Base-by-base conservation (phyloP, 1,284 basidiomycete species). In the Sporisorium scitamineum region DNA sequence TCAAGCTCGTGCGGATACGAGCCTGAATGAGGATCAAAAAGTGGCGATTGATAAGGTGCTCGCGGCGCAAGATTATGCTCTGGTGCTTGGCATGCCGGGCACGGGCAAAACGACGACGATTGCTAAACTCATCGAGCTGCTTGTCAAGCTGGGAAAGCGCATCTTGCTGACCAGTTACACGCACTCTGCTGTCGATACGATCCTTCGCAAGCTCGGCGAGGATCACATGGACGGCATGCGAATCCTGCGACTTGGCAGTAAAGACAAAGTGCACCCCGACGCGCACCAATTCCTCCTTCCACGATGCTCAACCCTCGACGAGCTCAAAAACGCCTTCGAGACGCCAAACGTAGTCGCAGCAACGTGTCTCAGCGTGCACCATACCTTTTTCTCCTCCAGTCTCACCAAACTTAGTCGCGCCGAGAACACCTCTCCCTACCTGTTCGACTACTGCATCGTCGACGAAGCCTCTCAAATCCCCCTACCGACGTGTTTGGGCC, bases 381-480 rank as follows among this genome's bases (percentile, higher is more conserved):
- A 98, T 44, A 90, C 94, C 0, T 82, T 97, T 6, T 98, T 99
- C 86, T 56, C 67, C 6, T 69, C 72, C 5, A 63, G 62, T 10
- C 27, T 75, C 18, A 89, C 90, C 44, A 89, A 92, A 24, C 47
- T 70, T 32, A 52, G 22, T 14, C 48, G 60, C 20, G n/a, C 31
- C 14, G 45, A 44, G 18, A 47, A 51, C 7, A 10, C 8, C 6
- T 31, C 26, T 13, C 13, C 48, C 7, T 70, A 74, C 20, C 90
- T 88, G 10, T 99, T 99, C 81, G 95, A 99, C 85, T 96, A 95
- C 82, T 99, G 96, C 86, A 97, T 99, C 66, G 92, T 99, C 14
- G 97, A 99, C 78, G 97, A 99, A 85, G 97, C 96, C 0, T 97
- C 95, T 0, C 97, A 99, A 85, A 95, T 99, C 72, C 97, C 96